Evolutionary conservation across 1,284 basidiomycete species (phyloP), one percentile per base, ranked within the genome.

Genomic region (Trichosporon ovoides): DNA sequence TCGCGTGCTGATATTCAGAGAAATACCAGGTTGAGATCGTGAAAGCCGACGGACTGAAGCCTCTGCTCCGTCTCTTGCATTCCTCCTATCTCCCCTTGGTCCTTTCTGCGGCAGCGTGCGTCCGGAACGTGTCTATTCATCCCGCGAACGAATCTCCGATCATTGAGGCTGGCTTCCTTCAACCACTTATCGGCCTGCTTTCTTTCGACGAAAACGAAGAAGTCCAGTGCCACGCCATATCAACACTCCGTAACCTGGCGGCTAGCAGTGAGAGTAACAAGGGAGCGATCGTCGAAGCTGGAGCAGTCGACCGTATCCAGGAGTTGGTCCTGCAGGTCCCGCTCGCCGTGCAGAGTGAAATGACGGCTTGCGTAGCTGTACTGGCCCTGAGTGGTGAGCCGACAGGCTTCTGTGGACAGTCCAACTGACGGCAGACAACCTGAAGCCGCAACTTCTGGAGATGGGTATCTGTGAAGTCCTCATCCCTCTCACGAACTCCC

Each of bases 11-110:
- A 64, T 36, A 16, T 14, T 2, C 73, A 94, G 92, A 98, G 80
- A 98, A 98, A 81, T 99, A 98, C 77, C 96, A 98, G 74, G 83
- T 98, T 55, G 96, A 99, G 76, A 98, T 99, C 60, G 96, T 99
- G 68, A 94, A 92, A 73, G 88, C 91, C 48, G 91, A 95, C 66
- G 96, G 96, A 43, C 83, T 99, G 28, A 86, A 89, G 58, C 89
- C 95, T 6, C 83, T 99, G 20, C 85, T 98, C 38, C 91, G 96
- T 46, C 87, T 99, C 28, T 83, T 99, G 14, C 92, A 96, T 74
- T 98, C 95, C 3, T 91, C 93, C 1, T 99, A 98, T 77, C 86
- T 98, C 22, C 96, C 96, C n/a, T 86, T 98, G 62, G 98, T 99
- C 68, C 86, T 99, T 35, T 98, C 95, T 2, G 94, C 95, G 33